Conservation (phyloP, 1,284 basidiomycete genomes). For the Earliella scabrosa region DNA sequence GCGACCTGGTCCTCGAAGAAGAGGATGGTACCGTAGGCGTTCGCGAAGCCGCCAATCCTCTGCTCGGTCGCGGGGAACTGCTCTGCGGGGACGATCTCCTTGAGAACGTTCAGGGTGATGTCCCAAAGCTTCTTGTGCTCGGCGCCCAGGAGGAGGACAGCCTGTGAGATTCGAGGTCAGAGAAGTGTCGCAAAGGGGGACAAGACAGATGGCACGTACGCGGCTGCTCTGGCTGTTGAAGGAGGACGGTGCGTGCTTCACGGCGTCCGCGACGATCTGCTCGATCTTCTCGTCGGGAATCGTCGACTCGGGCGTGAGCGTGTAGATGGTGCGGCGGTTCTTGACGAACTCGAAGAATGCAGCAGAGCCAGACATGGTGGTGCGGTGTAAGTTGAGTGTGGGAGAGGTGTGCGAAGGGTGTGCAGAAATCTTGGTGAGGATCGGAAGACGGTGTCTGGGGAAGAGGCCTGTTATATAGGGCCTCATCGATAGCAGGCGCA, state of each 20-base stretch:
- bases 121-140: conserved; percentile 34
- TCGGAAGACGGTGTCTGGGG: conserved; percentile 5
- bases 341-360: conserved; percentile 30
- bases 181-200: neutral
- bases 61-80: conserved; percentile 26
- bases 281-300: conserved; percentile 30
- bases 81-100: conserved; percentile 26
- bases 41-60: conserved; percentile 27
- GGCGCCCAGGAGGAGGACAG: conserved; percentile 27
- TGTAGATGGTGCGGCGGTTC: conserved; percentile 29
- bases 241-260: conserved; percentile 29
- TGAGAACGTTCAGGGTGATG: conserved; percentile 27
- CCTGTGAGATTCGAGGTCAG: conserved; percentile 4
- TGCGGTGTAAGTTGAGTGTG: conserved; percentile 9
- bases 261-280: conserved; percentile 27
- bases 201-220: conserved; percentile 13
- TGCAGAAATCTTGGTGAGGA: neutral
- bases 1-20: conserved; percentile 31
- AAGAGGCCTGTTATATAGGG: conserved; percentile 7
- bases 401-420: neutral
- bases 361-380: conserved; percentile 25
- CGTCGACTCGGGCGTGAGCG: conserved; percentile 25
- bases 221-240: conserved; percentile 32
- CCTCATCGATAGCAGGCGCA: conserved; percentile 15
- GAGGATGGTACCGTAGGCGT: conserved; percentile 30